Conservation (phyloP, 2,329 filamentous ascomycete species). For the Pseudocercospora pini-densiflorae region DNA sequence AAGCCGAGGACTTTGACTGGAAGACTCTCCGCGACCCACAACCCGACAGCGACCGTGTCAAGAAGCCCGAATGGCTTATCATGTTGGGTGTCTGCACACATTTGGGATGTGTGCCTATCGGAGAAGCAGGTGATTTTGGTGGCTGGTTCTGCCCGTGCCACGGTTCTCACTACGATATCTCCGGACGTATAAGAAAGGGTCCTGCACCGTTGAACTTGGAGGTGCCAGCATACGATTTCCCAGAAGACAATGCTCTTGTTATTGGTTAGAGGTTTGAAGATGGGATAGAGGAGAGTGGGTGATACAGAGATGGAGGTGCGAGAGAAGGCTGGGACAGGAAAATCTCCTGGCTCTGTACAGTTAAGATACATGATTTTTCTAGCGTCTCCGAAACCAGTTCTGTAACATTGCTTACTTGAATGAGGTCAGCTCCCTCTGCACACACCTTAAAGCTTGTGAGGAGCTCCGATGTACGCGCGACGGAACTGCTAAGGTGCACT, state of each 20-base stretch:
- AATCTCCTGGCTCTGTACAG: conserved; percentile 20
- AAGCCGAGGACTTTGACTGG: conserved; percentile 88
- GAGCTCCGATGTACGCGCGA: no score
- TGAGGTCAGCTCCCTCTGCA: no score
- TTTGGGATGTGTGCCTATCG: conserved; percentile 98
- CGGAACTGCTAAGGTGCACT: no score
- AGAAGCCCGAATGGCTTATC: conserved; percentile 98
- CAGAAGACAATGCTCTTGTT: conserved; percentile 82
- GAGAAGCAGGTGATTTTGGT: conserved; percentile 96
- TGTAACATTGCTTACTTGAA: conserved; percentile 2
- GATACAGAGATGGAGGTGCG: background rate
- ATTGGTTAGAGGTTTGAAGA: conserved; percentile 75
- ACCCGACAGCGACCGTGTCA: conserved; percentile 86
- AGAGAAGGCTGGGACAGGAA: conserved; percentile 6
- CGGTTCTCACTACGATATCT: conserved; percentile 99
- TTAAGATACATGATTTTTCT: conserved; percentile 22
- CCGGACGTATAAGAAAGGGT: conserved; percentile 95
- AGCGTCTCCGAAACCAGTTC: conserved; percentile 15
- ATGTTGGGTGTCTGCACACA: conserved; percentile 99
- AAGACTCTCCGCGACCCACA: conserved; percentile 87
- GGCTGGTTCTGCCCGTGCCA: conserved; percentile 99
- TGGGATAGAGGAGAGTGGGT: background rate
- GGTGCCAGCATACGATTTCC: conserved; percentile 90
- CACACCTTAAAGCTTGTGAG: no score
- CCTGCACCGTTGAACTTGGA: conserved; percentile 98